Conservation (phyloP, 352 stramenopile species). For the Globisporangium paddicum region DNA sequence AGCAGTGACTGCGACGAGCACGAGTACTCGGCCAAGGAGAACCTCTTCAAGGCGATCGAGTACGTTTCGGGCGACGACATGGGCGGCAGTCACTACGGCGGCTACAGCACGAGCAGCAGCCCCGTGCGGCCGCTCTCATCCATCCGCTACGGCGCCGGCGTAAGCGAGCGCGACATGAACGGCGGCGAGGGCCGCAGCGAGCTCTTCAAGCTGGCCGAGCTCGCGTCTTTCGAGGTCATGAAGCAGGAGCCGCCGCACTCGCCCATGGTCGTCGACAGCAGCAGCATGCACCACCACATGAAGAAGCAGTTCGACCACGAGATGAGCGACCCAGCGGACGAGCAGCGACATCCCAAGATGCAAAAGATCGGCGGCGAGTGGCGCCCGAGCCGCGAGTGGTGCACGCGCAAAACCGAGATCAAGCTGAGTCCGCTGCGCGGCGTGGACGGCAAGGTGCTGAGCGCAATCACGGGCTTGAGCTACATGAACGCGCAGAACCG, state of each 20-base stretch:
- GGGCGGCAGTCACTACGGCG: slow-evolving; percentile 19
- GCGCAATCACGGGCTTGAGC: slow-evolving; percentile 38
- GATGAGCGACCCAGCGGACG: slow-evolving; percentile 11
- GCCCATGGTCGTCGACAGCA: slow-evolving; percentile 6
- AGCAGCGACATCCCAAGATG: slow-evolving; percentile 14
- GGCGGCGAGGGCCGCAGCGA: slow-evolving; percentile 31
- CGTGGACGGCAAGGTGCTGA: slow-evolving; percentile 40
- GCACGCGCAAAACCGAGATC: slow-evolving; percentile 54
- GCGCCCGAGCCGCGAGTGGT: slow-evolving; percentile 41
- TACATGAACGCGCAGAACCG: slow-evolving; percentile 53
- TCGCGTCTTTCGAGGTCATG: slow-evolving; percentile 75
- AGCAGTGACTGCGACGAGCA: slow-evolving; percentile 32
- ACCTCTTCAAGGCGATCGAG: slow-evolving; percentile 60
- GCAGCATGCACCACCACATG: slow-evolving; percentile 2
- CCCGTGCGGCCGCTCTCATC: slow-evolving; percentile 33
- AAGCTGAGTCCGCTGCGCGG: slow-evolving; percentile 55
- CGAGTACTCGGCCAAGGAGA: slow-evolving; percentile 50
- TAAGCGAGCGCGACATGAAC: slow-evolving; percentile 14
- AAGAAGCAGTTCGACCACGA: slow-evolving; percentile 12
- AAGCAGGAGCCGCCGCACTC: slow-evolving; percentile 42
- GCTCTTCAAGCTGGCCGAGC: slow-evolving; percentile 69
- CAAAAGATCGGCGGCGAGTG: slow-evolving; percentile 19
- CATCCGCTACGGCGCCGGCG: slow-evolving; percentile 15
- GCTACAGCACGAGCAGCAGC: slow-evolving; percentile 16
- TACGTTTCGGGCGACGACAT: slow-evolving; percentile 57